Percentiles rank a stretch among this genome's conserved stretches.
These are phyloP conservation scores for Ceratobasidium sp. DNA, from an alignment of 1,284 basidiomycete species.

Conservation along the genomic window DNA sequence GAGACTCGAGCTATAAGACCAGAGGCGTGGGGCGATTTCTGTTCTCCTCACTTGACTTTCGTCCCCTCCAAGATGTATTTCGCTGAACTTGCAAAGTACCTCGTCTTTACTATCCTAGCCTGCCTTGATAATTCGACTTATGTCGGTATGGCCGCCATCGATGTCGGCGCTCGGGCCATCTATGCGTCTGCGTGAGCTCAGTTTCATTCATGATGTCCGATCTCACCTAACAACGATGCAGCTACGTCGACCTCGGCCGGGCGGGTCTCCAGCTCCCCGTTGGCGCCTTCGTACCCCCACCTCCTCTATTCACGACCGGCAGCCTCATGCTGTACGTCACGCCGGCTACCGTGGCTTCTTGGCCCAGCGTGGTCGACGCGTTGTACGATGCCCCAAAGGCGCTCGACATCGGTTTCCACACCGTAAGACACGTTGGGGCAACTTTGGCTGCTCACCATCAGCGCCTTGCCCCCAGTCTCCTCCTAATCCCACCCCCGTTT, in stretches of 20 bases:
- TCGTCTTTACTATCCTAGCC: not conserved
- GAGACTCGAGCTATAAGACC: too few relatives aligned
- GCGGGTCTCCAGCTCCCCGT: not conserved
- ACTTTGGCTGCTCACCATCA: too few relatives aligned
- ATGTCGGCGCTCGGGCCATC: not conserved
- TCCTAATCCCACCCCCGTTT: too few relatives aligned
- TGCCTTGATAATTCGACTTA: not conserved
- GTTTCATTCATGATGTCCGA: not conserved
- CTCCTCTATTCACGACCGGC: not conserved
- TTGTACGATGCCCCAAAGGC: too few relatives aligned
- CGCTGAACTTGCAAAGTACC: not conserved
- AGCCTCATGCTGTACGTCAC: not conserved
- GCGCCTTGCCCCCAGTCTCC: too few relatives aligned
- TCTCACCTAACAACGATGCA: not conserved
- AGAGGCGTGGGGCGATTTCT: too few relatives aligned
- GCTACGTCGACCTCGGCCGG: not conserved
- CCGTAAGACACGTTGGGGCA: too few relatives aligned
- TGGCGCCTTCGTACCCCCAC: too few relatives aligned
- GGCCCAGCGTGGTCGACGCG: not conserved
- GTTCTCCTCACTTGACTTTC: too few relatives aligned
- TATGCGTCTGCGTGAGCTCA: not conserved
- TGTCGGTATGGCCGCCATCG: not conserved
- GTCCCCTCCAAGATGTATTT: too few relatives aligned
- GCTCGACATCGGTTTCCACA: too few relatives aligned
- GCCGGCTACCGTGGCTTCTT: not conserved